Base-by-base conservation (phyloP, 129 eudicot species). In the Gnaphalium uliginosum region DNA sequence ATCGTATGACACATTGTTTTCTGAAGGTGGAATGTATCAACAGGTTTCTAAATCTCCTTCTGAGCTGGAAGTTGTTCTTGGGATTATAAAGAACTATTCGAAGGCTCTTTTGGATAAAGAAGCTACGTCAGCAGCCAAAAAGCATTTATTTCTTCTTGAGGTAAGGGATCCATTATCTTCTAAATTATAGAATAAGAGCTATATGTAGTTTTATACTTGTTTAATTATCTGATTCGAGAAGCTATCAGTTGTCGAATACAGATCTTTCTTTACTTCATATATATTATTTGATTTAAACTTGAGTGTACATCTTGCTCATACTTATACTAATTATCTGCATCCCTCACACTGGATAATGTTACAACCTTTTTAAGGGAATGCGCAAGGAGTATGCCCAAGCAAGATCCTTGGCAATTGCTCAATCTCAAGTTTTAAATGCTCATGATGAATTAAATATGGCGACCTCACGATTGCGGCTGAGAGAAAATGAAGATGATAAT, bases 391-490 rank as follows among this genome's bases (percentile, higher is more conserved):
- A 94, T 81, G 85, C 86, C 4, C 90, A 82, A 53, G 92, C 99
- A 75, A 84, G 97, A 84, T 82, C 92, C 56, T 83, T 94, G 82
- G 97, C 99, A 61, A 81, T 75, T 77, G 89, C 90, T 83, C 99
- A 94, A 85, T 93, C 97, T 33, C 99, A 94, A 65, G 90, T 91
- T 82, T 87, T 94, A 39, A 96, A 88, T 79, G 99, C 99, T 79
- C 90, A 94, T 84, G 99, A 94, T 87, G 99, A 94, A 78, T 81
- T 94, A 67, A 89, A 85, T 74, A 94, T 94, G 99, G 99, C 99
- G 74, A 89, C 92, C 50, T 94, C 96, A 70, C 88, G 99, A 65
- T 78, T 94, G 67, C 91, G 97, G 48, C 73, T 94, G 30, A 79
- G 84, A 87, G 94, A 94, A 82, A 81, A 82, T 29, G 90, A 84